phyloP scores from a whole-genome alignment of 2,329 filamentous ascomycete species.

The Ceratocystis eucalypticola region DNA sequence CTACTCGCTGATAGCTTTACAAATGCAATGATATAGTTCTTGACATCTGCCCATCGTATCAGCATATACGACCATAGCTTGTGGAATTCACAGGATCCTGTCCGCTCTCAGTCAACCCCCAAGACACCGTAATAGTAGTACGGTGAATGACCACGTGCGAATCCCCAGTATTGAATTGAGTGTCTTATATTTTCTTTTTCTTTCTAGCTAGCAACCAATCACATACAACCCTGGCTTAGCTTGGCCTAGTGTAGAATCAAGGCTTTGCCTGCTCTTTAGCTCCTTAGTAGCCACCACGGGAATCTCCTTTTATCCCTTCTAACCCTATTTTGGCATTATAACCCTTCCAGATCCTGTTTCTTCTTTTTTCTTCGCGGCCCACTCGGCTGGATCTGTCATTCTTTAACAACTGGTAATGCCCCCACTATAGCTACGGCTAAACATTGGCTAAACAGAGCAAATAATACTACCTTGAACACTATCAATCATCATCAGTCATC shows the following conservation, averaged over 20 bases:
- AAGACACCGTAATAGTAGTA: slow-evolving; percentile 8
- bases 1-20: neutral
- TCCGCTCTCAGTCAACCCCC: slow-evolving; percentile 14
- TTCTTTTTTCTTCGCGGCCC: neutral
- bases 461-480: neutral
- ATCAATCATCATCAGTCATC: neutral
- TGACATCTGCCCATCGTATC: neutral
- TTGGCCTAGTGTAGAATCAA: too few species aligned
- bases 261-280: too few species aligned
- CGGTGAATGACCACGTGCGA: slow-evolving; percentile 5
- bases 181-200: neutral
- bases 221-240: too few species aligned
- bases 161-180: slow-evolving; percentile 4
- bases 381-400: neutral
- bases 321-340: too few species aligned
- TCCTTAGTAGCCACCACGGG: too few species aligned
- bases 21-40: neutral
- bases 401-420: neutral
- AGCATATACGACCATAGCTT: slow-evolving; percentile 9
- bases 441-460: neutral
- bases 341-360: too few species aligned
- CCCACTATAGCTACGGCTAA: neutral
- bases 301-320: too few species aligned
- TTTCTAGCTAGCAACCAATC: neutral
- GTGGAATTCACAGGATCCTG: slow-evolving; percentile 8